phyloP scores from a whole-genome alignment of 768 basidiomycete genomes.

The Boletales sp. region DNA sequence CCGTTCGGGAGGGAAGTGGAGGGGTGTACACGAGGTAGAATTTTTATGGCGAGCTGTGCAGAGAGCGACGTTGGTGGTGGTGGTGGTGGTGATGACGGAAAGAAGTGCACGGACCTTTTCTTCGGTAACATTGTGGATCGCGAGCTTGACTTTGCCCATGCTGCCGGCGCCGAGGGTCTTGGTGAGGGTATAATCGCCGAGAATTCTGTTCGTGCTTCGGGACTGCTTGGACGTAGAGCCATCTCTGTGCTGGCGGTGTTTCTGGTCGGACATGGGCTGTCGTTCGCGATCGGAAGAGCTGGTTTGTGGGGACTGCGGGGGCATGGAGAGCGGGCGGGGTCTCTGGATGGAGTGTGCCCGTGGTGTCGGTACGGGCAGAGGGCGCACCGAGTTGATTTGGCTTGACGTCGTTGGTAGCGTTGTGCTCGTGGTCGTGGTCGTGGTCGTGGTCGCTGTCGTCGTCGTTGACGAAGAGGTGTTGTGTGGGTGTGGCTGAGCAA shows the following conservation, averaged over 20 bases:
- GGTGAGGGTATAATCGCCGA: slow-evolving; percentile 94
- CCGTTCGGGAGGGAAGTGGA: slow-evolving; percentile 49
- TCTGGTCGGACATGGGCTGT: slow-evolving; percentile 26
- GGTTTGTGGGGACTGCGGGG: slow-evolving; percentile 48
- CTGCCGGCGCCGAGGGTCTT: slow-evolving; percentile 97
- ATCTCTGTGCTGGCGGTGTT: slow-evolving; percentile 29
- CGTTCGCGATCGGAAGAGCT: slow-evolving; percentile 32
- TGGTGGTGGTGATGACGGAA: not conserved
- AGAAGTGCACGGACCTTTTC: slow-evolving; percentile 71
- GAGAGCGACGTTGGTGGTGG: slow-evolving; percentile 9
- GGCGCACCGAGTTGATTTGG: slow-evolving; percentile 28
- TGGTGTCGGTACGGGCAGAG: slow-evolving; percentile 22
- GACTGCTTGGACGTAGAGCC: slow-evolving; percentile 34
- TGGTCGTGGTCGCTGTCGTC: slow-evolving; percentile 10
- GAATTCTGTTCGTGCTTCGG: slow-evolving; percentile 45
- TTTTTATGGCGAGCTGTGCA: slow-evolving; percentile 92
- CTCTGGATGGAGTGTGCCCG: slow-evolving; percentile 28
- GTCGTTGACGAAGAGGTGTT: slow-evolving; percentile 16
- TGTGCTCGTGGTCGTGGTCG: not conserved
- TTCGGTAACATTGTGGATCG: slow-evolving; percentile 80
- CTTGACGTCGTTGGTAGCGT: slow-evolving; percentile 8
- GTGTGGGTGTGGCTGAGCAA: slow-evolving; percentile 22
- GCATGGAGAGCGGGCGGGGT: slow-evolving; percentile 72
- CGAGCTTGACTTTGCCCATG: slow-evolving; percentile 99
- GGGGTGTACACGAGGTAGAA: slow-evolving; percentile 83